phyloP scores from a whole-genome alignment of 1,284 basidiomycete species.

The Coriolopsis trogii region DNA sequence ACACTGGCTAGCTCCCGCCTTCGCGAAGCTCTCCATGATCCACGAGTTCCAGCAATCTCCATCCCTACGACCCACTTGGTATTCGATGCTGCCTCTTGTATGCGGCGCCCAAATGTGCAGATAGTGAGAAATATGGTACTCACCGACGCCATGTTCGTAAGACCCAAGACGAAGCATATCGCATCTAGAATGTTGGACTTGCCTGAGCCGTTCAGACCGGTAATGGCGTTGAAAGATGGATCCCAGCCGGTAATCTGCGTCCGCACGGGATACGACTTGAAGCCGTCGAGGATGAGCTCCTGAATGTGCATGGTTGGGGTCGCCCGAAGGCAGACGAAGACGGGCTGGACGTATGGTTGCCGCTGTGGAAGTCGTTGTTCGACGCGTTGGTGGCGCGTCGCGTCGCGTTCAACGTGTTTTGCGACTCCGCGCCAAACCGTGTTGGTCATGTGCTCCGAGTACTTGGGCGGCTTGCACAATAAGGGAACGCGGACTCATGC shows the following conservation, averaged over 20 bases:
- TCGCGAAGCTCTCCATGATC: too few species aligned
- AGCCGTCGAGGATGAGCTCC: conserved; percentile 84
- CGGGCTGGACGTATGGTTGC: neutral
- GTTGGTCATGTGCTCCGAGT: conserved; percentile 16
- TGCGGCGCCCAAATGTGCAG: too few species aligned
- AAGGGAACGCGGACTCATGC: neutral
- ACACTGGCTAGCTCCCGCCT: too few species aligned
- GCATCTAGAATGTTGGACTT: conserved; percentile 99
- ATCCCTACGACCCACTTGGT: too few species aligned
- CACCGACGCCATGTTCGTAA: conserved; percentile 90
- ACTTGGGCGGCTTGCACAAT: neutral
- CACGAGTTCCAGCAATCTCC: too few species aligned
- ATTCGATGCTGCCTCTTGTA: too few species aligned
- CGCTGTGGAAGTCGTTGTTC: conserved; percentile 1
- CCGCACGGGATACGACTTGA: conserved; percentile 96
- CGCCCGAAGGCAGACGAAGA: neutral
- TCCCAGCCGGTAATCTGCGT: conserved; percentile 97
- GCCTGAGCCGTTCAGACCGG: conserved; percentile 92
- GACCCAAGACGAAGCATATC: conserved; percentile 96
- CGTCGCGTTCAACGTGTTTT: conserved; percentile 23
- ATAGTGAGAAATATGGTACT: conserved; percentile 30
- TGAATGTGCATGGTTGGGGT: conserved; percentile 69
- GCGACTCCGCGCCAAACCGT: conserved; percentile 20
- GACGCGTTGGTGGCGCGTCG: conserved; percentile 28
- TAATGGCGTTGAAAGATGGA: conserved; percentile 96